A percentile compares a stretch with the other conserved stretches of the same genome.
phyloP scores from a whole-genome alignment of 2,329 filamentous ascomycete genomes.

The Blastomyces parvus region DNA sequence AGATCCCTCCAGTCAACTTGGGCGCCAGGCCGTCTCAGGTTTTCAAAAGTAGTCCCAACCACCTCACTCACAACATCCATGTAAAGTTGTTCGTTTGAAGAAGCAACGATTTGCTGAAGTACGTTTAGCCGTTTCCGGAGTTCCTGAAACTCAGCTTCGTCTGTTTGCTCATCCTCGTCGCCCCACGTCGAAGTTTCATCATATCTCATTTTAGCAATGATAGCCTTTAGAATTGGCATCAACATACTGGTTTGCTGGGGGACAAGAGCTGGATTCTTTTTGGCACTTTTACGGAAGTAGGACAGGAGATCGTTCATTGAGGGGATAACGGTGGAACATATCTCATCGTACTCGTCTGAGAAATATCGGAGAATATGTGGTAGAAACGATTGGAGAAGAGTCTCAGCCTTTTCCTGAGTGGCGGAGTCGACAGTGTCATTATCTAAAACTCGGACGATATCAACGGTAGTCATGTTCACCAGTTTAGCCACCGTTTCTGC shows the following conservation, averaged over 20 bases:
- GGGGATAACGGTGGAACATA: conserved; percentile 91
- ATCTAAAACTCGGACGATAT: conserved; percentile 80
- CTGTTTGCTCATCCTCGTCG: conserved; percentile 85
- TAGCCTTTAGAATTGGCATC: conserved; percentile 77
- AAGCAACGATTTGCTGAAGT: conserved; percentile 84
- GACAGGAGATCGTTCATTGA: conserved; percentile 86
- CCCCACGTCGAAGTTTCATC: conserved; percentile 93
- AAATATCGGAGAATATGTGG: conserved; percentile 88
- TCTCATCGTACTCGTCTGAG: conserved; percentile 94
- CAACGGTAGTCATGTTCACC: conserved; percentile 78
- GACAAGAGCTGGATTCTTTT: conserved; percentile 53
- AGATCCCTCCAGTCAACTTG: conserved; percentile 90
- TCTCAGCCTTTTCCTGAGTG: conserved; percentile 65
- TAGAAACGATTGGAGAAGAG: conserved; percentile 71
- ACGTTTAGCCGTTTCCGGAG: conserved; percentile 81
- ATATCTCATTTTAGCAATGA: conserved; percentile 93
- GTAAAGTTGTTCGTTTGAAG: conserved; percentile 78
- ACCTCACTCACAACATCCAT: conserved; percentile 79
- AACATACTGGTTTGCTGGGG: conserved; percentile 72
- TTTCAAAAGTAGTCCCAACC: conserved; percentile 77
- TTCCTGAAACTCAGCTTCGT: conserved; percentile 96
- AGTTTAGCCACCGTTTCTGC: conserved; percentile 92
- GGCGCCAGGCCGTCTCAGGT: conserved; percentile 61
- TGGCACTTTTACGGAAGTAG: conserved; percentile 73
- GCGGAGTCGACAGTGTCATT: conserved; percentile 51